These are phyloP conservation scores for Aechmea fasciata DNA, from an alignment of 176 grass and related monocot species.

Conservation along the genomic window DNA sequence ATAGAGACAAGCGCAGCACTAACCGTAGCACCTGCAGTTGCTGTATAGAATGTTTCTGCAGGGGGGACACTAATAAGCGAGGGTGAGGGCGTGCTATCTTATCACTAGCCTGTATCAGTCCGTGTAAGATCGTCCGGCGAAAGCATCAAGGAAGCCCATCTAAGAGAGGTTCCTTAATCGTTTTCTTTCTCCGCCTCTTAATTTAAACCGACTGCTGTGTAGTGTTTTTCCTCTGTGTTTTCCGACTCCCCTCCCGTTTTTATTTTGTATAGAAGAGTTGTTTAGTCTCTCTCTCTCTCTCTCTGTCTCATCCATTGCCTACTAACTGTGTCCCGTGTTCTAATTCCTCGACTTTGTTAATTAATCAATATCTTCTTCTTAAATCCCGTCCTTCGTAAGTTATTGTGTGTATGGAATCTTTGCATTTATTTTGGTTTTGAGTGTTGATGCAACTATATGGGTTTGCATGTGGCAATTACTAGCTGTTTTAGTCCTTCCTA, in stretches of 20 bases:
- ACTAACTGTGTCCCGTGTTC: background rate
- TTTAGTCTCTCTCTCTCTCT: background rate
- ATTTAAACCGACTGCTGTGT: background rate
- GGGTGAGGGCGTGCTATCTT: background rate
- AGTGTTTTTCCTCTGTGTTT: background rate
- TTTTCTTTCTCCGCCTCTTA: background rate
- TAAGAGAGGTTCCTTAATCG: background rate
- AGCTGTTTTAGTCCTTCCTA: too few relatives aligned
- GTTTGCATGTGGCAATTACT: too few relatives aligned
- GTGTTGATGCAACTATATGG: too few relatives aligned
- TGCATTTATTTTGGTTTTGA: too few relatives aligned
- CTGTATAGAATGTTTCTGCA: conserved; percentile 1
- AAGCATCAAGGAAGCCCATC: background rate
- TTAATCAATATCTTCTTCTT: background rate
- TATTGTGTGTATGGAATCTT: too few relatives aligned
- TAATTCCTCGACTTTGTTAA: background rate
- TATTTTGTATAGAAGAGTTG: background rate
- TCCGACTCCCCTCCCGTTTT: background rate
- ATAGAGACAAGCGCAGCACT: background rate
- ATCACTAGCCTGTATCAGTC: background rate
- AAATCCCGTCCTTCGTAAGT: too few relatives aligned
- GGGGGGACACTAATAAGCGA: background rate
- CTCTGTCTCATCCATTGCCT: background rate
- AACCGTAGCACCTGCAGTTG: background rate
- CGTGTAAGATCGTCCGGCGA: background rate